Conservation (phyloP, 306 rosid species). For the Sicyos baderoa region DNA sequence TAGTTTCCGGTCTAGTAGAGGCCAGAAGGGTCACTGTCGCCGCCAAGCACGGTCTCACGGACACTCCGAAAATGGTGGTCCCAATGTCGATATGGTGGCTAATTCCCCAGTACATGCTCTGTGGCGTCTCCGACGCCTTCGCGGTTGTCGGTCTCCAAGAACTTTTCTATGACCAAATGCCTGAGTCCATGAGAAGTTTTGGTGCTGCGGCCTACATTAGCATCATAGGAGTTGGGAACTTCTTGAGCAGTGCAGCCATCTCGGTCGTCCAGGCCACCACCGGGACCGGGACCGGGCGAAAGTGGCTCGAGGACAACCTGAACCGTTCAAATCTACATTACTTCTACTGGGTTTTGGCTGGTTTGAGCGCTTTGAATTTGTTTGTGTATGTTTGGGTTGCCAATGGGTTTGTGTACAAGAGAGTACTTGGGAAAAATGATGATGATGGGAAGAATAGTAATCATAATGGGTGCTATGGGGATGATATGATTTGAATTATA, state of each 20-base stretch:
- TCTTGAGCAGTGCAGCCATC: slow-evolving; percentile 34
- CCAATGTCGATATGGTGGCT: slow-evolving; percentile 75
- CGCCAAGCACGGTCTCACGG: slow-evolving; percentile 29
- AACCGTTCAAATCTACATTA: slow-evolving; percentile 59
- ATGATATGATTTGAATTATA: neutral
- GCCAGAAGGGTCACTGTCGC: slow-evolving; percentile 47
- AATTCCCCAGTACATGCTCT: slow-evolving; percentile 58
- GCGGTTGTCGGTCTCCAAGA: slow-evolving; percentile 55
- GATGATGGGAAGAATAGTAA: slow-evolving; percentile 1
- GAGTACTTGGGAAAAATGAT: slow-evolving; percentile 12
- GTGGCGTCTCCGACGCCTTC: slow-evolving; percentile 44
- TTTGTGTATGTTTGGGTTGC: slow-evolving; percentile 41
- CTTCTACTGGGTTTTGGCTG: slow-evolving; percentile 61
- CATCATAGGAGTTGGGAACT: slow-evolving; percentile 49
- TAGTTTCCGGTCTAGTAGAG: slow-evolving; percentile 47
- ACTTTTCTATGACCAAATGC: slow-evolving; percentile 65
- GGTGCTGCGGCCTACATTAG: slow-evolving; percentile 71
- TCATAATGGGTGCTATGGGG: neutral
- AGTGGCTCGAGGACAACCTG: slow-evolving; percentile 51
- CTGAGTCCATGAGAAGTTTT: slow-evolving; percentile 44
- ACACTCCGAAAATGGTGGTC: slow-evolving; percentile 32
- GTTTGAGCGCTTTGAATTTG: slow-evolving; percentile 37
- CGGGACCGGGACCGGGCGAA: slow-evolving; percentile 19
- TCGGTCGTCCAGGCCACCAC: slow-evolving; percentile 28
- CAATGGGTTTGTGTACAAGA: slow-evolving; percentile 42